phyloP scores from a whole-genome alignment of 1,284 basidiomycete genomes.

The Marasmius tenuissimus region DNA sequence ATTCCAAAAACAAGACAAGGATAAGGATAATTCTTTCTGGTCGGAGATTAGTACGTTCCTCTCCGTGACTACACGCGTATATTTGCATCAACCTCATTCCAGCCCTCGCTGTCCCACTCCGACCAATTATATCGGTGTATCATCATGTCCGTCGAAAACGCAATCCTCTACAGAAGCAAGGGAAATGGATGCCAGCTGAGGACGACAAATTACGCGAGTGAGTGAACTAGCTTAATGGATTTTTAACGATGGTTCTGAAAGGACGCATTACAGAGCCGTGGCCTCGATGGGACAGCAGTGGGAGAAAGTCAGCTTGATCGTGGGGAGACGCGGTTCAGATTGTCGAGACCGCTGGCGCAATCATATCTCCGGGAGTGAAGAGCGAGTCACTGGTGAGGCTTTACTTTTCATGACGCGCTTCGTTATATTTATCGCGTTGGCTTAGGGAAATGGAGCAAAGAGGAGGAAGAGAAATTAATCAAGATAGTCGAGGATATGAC shows the following conservation, averaged over 20 bases:
- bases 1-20: constrained; percentile 61
- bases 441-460: constrained; percentile 65
- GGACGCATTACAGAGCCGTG: constrained; percentile 51
- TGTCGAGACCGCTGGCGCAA: constrained; percentile 85
- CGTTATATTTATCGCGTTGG: neutral
- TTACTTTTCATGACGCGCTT: neutral
- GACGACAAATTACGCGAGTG: constrained; percentile 67
- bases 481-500: constrained; percentile 74
- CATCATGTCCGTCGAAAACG: constrained; percentile 71
- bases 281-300: constrained; percentile 71
- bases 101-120: constrained; percentile 69
- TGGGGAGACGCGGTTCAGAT: constrained; percentile 74
- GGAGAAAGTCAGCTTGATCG: constrained; percentile 68
- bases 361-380: constrained; percentile 63
- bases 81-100: constrained; percentile 11
- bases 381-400: constrained; percentile 48
- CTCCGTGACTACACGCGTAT: neutral
- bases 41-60: constrained; percentile 66
- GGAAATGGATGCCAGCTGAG: constrained; percentile 70
- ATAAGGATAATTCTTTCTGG: constrained; percentile 70
- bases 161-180: constrained; percentile 67
- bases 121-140: constrained; percentile 80
- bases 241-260: constrained; percentile 1
- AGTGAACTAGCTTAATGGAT: constrained; percentile 19
- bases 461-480: constrained; percentile 72